phyloP scores from a whole-genome alignment of 805 yeast species.

The Sungouiella thailandica region DNA sequence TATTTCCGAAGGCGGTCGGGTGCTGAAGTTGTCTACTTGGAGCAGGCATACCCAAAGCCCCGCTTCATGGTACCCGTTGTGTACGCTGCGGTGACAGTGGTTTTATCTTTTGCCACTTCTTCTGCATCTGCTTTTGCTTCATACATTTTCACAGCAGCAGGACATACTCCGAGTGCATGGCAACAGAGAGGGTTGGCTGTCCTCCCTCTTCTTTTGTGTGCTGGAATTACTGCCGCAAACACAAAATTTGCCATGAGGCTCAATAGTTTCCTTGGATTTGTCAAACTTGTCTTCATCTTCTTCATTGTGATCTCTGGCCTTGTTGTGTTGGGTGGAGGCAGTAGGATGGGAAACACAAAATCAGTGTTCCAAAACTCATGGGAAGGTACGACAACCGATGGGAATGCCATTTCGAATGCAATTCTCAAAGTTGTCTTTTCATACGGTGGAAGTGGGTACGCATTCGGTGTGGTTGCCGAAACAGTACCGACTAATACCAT shows the following conservation, averaged over 20 bases:
- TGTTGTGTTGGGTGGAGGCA: slow-evolving; percentile 33
- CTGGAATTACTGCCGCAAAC: slow-evolving; percentile 18
- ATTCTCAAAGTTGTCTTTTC: slow-evolving; percentile 42
- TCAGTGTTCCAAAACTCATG: slow-evolving; percentile 32
- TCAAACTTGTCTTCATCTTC: slow-evolving; percentile 27
- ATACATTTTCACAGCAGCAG: slow-evolving; percentile 31
- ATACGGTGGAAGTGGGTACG: slow-evolving; percentile 38
- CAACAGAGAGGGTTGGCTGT: slow-evolving; percentile 32
- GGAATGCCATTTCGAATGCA: slow-evolving; percentile 39
- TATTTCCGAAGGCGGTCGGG: slow-evolving; percentile 34
- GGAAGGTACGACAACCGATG: slow-evolving; percentile 37
- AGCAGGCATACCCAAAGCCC: slow-evolving; percentile 34
- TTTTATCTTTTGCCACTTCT: slow-evolving; percentile 31
- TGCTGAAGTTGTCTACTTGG: slow-evolving; percentile 36
- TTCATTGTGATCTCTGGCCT: slow-evolving; percentile 31
- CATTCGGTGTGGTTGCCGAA: slow-evolving; percentile 33
- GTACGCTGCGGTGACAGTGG: slow-evolving; percentile 34
- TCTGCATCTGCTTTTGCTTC: slow-evolving; percentile 36
- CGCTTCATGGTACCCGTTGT: slow-evolving; percentile 30
- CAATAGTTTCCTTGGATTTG: slow-evolving; percentile 30
- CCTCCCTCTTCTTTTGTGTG: slow-evolving; percentile 23
- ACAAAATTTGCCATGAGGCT: slow-evolving; percentile 26
- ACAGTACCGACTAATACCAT: slow-evolving; percentile 22
- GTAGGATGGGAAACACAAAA: slow-evolving; percentile 28
- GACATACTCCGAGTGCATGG: slow-evolving; percentile 25